phyloP scores from a whole-genome alignment of 2,329 filamentous ascomycete genomes.

The Fusarium nematophilum region DNA sequence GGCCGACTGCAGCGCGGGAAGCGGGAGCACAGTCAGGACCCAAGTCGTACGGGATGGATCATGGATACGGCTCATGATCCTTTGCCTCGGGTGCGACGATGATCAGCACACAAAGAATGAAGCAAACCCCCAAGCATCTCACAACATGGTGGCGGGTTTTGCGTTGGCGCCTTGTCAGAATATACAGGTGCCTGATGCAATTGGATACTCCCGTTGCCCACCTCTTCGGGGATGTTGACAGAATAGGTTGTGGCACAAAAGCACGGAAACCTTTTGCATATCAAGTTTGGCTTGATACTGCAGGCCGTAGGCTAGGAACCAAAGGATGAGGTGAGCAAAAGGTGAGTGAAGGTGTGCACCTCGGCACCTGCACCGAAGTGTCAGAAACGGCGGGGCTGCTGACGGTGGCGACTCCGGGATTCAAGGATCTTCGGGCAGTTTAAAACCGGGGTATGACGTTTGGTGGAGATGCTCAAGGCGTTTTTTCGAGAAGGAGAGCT shows the following conservation, averaged over 20 bases:
- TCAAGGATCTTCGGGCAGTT: constrained; percentile 9
- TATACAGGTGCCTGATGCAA: constrained; percentile 1
- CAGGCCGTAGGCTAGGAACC: not conserved
- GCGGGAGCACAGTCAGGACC: not conserved
- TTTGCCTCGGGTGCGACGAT: constrained; percentile 19
- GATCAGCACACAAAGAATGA: too few species aligned
- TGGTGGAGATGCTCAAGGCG: constrained; percentile 32
- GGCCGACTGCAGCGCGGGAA: not conserved
- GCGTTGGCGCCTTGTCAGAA: constrained; percentile 3
- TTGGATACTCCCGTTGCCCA: constrained; percentile 11
- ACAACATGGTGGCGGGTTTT: constrained; percentile 1
- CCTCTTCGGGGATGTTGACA: constrained; percentile 16
- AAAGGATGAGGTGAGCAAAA: constrained; percentile 27
- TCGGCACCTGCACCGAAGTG: constrained; percentile 9
- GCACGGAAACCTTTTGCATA: constrained; percentile 14
- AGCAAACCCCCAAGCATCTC: constrained; percentile 14
- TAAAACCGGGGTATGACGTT: constrained; percentile 27
- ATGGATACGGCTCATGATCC: constrained; percentile 6
- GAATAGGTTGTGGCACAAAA: constrained; percentile 5
- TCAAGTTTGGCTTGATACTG: not conserved
- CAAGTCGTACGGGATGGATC: not conserved
- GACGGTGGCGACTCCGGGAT: constrained; percentile 24
- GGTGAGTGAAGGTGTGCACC: constrained; percentile 2
- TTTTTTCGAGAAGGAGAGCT: constrained; percentile 11
- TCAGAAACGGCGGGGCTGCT: constrained; percentile 25